Conservation (phyloP, 805 yeast genomes). For the Starmerella tilneyi region DNA sequence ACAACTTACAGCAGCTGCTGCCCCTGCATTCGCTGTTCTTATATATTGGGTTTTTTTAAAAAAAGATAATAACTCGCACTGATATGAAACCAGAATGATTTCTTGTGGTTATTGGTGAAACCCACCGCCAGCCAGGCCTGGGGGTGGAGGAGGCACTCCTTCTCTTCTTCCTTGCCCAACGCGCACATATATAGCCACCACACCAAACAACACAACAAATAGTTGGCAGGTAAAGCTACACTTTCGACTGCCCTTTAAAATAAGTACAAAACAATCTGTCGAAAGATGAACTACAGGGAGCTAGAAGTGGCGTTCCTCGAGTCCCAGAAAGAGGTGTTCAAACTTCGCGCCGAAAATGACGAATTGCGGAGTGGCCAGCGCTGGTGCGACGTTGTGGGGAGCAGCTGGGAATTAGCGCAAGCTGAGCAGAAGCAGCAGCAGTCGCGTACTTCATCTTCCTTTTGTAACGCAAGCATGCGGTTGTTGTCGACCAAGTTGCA, state of each 20-base stretch:
- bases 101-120: not conserved
- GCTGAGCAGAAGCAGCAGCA: not conserved
- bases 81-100: not conserved
- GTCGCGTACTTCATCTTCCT: no score
- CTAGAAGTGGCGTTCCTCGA: not conserved
- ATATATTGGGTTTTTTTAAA: conserved; percentile 12
- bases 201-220: no score
- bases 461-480: not conserved
- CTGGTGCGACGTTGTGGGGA: conserved; percentile 11
- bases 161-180: no score
- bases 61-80: conserved; percentile 7
- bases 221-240: no score
- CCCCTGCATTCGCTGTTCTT: conserved; percentile 6
- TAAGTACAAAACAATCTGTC: no score
- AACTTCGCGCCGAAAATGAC: not conserved
- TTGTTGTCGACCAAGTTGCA: not conserved
- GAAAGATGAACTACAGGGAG: not conserved
- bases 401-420: conserved; percentile 10
- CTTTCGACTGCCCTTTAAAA: no score
- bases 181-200: no score
- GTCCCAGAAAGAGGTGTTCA: not conserved
- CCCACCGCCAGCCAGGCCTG: no score
- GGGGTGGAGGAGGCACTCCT: no score
- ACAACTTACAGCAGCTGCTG: not conserved
- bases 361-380: not conserved